Percentiles rank a stretch among this genome's conserved stretches.
phyloP scores from a whole-genome alignment of 1,284 basidiomycete genomes.

The Fistulinella cinereoalba region DNA sequence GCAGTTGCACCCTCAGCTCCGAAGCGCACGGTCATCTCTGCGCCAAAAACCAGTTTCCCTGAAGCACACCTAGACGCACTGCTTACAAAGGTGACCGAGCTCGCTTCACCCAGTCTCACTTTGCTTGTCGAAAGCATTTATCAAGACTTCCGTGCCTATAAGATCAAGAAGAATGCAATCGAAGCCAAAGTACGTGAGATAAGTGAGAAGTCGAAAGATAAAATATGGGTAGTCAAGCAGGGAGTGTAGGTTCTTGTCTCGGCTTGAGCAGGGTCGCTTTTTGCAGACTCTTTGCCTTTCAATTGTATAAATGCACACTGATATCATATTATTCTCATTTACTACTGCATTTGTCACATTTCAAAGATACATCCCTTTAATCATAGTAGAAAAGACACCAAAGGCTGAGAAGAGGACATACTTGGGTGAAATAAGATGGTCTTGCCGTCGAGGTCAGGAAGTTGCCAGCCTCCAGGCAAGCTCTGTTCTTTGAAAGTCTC shows the following conservation, averaged over 20 bases:
- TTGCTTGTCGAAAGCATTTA: conserved; percentile 71
- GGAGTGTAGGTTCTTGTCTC: too few relatives aligned
- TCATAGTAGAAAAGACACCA: too few relatives aligned
- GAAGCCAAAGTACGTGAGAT: conserved; percentile 76
- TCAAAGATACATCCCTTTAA: too few relatives aligned
- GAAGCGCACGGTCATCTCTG: conserved; percentile 38
- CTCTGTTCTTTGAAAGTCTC: conserved; percentile 36
- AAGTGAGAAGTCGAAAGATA: conserved; percentile 67
- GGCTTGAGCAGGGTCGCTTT: too few relatives aligned
- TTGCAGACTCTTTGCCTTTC: too few relatives aligned
- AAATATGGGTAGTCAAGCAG: conserved; percentile 65
- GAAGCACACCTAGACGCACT: conserved; percentile 58
- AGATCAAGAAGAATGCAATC: conserved; percentile 78
- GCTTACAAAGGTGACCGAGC: conserved; percentile 52
- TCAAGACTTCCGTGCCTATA: conserved; percentile 59
- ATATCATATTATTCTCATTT: conserved; percentile 3
- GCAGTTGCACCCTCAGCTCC: conserved; percentile 9
- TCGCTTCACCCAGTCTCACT: conserved; percentile 57
- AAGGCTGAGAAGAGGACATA: too few relatives aligned
- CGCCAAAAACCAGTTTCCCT: conserved; percentile 64
- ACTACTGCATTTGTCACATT: too few relatives aligned
- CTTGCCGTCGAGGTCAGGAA: conserved; percentile 42
- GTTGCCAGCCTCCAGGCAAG: conserved; percentile 57
- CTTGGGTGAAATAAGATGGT: not conserved
- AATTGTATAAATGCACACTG: conserved; percentile 3